These are phyloP conservation scores for Pyrus betulifolia DNA, from an alignment of 306 rosid genomes.

Conservation along the genomic window DNA sequence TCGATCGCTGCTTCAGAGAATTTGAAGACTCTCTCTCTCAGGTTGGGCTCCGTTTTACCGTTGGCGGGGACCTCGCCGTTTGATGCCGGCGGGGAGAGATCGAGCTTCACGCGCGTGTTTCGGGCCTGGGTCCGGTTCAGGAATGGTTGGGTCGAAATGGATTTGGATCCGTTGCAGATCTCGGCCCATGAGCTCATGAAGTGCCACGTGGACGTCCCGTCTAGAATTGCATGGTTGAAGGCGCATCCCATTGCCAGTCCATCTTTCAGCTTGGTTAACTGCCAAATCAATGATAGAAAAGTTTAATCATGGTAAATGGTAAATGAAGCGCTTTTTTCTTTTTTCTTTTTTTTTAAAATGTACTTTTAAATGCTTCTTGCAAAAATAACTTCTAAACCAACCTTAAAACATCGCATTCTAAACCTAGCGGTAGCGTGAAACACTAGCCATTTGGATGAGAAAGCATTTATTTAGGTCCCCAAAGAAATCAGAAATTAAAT, in stretches of 20 bases:
- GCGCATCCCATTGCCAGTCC: slow-evolving; percentile 89
- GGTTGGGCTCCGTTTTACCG: slow-evolving; percentile 33
- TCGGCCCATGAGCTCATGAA: slow-evolving; percentile 95
- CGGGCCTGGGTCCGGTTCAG: slow-evolving; percentile 71
- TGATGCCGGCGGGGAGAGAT: slow-evolving; percentile 41
- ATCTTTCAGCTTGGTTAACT: slow-evolving; percentile 82
- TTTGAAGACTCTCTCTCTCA: slow-evolving; percentile 66
- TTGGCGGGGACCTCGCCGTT: slow-evolving; percentile 9
- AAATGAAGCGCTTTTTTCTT: neutral
- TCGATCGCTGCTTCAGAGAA: slow-evolving; percentile 70
- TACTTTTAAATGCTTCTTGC: no score
- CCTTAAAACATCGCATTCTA: no score
- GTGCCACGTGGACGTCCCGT: slow-evolving; percentile 92
- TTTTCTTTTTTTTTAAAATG: no score
- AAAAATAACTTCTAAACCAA: no score
- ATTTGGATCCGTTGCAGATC: slow-evolving; percentile 44
- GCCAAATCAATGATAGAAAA: neutral
- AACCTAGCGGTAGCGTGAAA: no score
- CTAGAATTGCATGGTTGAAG: slow-evolving; percentile 83
- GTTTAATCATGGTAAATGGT: neutral
- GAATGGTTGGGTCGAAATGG: slow-evolving; percentile 51
- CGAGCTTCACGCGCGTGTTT: slow-evolving; percentile 76
- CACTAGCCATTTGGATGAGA: neutral
- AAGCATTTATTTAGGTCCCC: neutral
- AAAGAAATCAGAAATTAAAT: neutral